Percentiles rank a stretch among this genome's conserved stretches.
phyloP scores from a whole-genome alignment of 164 flowering plant genomes.

The Pachysandra terminalis region DNA sequence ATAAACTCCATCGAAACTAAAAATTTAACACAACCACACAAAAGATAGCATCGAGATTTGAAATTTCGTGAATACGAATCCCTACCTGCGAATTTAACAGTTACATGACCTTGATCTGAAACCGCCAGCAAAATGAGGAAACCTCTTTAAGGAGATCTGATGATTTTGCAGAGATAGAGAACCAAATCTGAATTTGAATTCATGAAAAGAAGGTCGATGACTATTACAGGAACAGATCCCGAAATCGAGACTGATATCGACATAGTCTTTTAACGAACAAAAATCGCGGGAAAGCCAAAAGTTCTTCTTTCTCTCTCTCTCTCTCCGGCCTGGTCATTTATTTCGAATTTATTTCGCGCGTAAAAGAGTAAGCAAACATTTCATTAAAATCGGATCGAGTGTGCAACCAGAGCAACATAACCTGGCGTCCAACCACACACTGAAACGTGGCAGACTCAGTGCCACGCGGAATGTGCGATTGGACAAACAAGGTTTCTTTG shows the following conservation, averaged over 20 bases:
- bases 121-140: slow-evolving; percentile 51
- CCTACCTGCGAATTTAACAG: slow-evolving; percentile 64
- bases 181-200: background rate
- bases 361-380: no score
- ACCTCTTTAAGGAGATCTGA: slow-evolving; percentile 16
- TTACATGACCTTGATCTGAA: slow-evolving; percentile 54
- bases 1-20: slow-evolving; percentile 1
- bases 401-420: no score
- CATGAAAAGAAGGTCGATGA: no score
- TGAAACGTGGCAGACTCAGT: no score
- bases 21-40: background rate
- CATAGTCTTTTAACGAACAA: slow-evolving; percentile 57
- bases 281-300: slow-evolving; percentile 1
- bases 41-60: background rate
- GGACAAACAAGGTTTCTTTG: no score
- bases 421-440: no score
- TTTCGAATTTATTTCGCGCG: no score
- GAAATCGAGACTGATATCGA: slow-evolving; percentile 71
- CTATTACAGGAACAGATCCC: slow-evolving; percentile 88
- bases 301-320: background rate
- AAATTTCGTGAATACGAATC: background rate
- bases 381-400: no score
- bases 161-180: background rate
- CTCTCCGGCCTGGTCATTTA: background rate
- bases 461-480: no score